Base-by-base conservation (phyloP, 768 basidiomycete species). In the Pseudohyphozyma bogoriensis region DNA sequence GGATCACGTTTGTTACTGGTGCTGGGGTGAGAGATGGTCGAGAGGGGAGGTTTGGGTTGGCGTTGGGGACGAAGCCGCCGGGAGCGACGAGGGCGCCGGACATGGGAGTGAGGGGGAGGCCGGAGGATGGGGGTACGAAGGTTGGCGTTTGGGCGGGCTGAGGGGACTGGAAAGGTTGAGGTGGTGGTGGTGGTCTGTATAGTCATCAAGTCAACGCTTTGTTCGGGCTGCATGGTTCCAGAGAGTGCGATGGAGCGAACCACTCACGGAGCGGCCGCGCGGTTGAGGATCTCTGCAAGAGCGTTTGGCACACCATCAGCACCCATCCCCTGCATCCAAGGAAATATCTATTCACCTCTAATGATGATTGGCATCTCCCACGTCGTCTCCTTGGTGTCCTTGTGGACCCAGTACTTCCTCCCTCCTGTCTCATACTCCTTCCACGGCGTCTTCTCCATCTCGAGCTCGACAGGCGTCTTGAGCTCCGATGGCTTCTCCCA, bases 401-500 rank as follows among this genome's bases (percentile, higher is more conserved):
- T 85, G 85, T 95, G 70, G 3, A 69, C 74, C 64, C 74, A 76
- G 65, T 76, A 76, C 16, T 72, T 69, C 12, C 64, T 40, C 10
- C 70, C 70, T 20, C 87, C 86, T 4, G 88, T 87, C 66, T 88
- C 87, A 72, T 96, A 52, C 39, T 60, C 26, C 57, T 59, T 64
- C 55, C 58, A 60, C 56, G 45, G 64, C 45, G 57, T 66, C 64
- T 54, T 65, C 54, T 37, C 53, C 32, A 90, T 87, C 79, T 96
- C 93, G 66, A 91, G 89, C 32, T 67, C 66, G 36, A 49, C 51
- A 2, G 90, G 86, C 0, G 87, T 84, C 75, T 92, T 95, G 52
- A 97, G 78, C 28, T 87, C 91, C 73, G 92, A 88, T 61, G 95
- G 95, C 73, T 97, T 99, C 76, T 96, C 92, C 93, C 92, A 97